Percentiles rank a stretch among this genome's conserved stretches.
phyloP scores from a whole-genome alignment of 768 basidiomycete genomes.

The Mycena maculata region DNA sequence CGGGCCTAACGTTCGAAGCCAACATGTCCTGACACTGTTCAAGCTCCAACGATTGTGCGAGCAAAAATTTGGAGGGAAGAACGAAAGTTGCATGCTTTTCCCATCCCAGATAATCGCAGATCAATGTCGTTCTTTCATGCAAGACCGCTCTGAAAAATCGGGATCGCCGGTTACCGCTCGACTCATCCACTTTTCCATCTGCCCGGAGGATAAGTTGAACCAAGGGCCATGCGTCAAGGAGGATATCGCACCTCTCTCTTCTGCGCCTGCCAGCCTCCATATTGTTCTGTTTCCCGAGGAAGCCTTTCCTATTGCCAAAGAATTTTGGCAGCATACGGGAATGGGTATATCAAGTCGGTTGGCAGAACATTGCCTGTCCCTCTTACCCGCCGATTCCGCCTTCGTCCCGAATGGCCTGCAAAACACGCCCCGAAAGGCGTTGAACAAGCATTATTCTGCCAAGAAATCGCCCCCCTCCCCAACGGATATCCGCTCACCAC shows the following conservation, averaged over 20 bases:
- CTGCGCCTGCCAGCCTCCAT: conserved; percentile 71
- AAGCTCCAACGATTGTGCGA: conserved; percentile 85
- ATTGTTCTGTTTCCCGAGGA: conserved; percentile 82
- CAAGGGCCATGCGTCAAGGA: conserved; percentile 41
- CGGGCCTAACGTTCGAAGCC: not conserved
- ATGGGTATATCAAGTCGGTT: conserved; percentile 89
- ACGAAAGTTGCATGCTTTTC: conserved; percentile 84
- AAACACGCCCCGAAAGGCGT: conserved; percentile 51
- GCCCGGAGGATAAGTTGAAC: conserved; percentile 62
- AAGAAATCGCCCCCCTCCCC: conserved; percentile 39
- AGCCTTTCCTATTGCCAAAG: conserved; percentile 74
- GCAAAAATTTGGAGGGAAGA: conserved; percentile 77
- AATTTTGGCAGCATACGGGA: conserved; percentile 98
- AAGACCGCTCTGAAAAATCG: conserved; percentile 56
- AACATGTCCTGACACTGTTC: conserved; percentile 5
- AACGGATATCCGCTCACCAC: not conserved
- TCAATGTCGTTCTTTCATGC: conserved; percentile 80
- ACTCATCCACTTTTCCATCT: conserved; percentile 78
- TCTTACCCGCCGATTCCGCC: conserved; percentile 64
- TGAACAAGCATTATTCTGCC: conserved; percentile 70
- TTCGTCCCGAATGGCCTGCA: conserved; percentile 36
- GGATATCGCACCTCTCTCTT: conserved; percentile 39
- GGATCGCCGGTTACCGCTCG: conserved; percentile 61
- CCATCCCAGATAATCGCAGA: conserved; percentile 80
- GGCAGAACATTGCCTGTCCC: conserved; percentile 83